Conservation (phyloP, 2,329 filamentous ascomycete genomes). For the Aspergillus intermedius region DNA sequence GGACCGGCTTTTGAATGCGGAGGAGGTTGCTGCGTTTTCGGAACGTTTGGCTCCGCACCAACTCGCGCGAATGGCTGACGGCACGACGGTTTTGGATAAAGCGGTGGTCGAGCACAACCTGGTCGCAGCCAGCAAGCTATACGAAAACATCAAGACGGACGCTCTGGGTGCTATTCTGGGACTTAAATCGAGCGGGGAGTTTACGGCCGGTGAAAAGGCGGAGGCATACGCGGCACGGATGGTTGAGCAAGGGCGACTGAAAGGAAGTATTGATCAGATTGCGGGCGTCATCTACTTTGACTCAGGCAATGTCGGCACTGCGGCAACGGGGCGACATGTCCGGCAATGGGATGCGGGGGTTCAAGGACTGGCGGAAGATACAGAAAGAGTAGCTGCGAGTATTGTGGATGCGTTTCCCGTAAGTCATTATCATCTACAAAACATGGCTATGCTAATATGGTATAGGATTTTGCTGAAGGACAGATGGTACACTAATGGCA, state of each 20-base stretch:
- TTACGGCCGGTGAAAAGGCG: conserved; percentile 60
- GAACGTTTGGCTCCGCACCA: conserved; percentile 77
- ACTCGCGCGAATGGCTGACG: conserved; percentile 80
- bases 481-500: conserved; percentile 29
- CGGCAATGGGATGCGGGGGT: conserved; percentile 87
- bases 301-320: conserved; percentile 59
- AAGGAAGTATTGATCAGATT: conserved; percentile 90
- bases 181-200: conserved; percentile 48
- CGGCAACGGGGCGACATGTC: conserved; percentile 65
- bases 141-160: conserved; percentile 69
- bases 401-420: conserved; percentile 76
- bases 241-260: conserved; percentile 87
- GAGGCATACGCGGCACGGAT: conserved; percentile 89
- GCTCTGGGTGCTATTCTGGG: conserved; percentile 71
- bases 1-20: conserved; percentile 70
- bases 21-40: conserved; percentile 83
- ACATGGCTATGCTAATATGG: background rate
- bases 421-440: conserved; percentile 22
- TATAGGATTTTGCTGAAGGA: conserved; percentile 27
- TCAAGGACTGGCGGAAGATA: conserved; percentile 76
- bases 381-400: conserved; percentile 76
- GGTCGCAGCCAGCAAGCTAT: conserved; percentile 72
- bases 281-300: conserved; percentile 84
- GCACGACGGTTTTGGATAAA: conserved; percentile 84
- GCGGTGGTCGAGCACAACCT: conserved; percentile 96